These are phyloP conservation scores for Emericellopsis cladophorae DNA, from an alignment of 2,329 filamentous ascomycete genomes.

Conservation along the genomic window DNA sequence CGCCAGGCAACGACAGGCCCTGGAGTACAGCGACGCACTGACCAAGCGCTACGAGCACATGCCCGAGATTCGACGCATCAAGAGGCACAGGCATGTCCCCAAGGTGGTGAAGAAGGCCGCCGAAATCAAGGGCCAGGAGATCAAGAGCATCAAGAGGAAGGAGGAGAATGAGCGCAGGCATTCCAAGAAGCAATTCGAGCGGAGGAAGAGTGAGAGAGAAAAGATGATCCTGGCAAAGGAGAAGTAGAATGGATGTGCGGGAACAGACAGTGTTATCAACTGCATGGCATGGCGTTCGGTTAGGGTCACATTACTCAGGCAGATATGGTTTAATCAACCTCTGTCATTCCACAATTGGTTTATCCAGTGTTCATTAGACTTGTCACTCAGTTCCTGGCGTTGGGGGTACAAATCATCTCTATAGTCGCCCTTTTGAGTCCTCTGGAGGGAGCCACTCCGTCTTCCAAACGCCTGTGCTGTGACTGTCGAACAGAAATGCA, in stretches of 20 bases:
- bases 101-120: slow-evolving; percentile 90
- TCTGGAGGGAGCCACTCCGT: too few species aligned
- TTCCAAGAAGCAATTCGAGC: slow-evolving; percentile 67
- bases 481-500: too few species aligned
- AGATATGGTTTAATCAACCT: too few species aligned
- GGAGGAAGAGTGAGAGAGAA: slow-evolving; percentile 69
- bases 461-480: too few species aligned
- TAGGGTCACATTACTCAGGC: background rate
- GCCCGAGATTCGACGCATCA: slow-evolving; percentile 88
- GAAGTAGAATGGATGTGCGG: slow-evolving; percentile 23
- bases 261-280: background rate
- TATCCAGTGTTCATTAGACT: too few species aligned
- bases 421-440: too few species aligned
- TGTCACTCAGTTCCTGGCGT: too few species aligned
- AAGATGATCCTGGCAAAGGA: slow-evolving; percentile 73
- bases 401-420: too few species aligned
- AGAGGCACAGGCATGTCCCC: slow-evolving; percentile 80
- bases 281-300: slow-evolving; percentile 21
- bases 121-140: slow-evolving; percentile 86
- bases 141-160: slow-evolving; percentile 74
- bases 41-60: slow-evolving; percentile 82
- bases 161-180: slow-evolving; percentile 94
- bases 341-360: too few species aligned
- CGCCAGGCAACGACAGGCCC: slow-evolving; percentile 68
- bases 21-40: slow-evolving; percentile 85